Base-by-base conservation (phyloP, 2,329 filamentous ascomycete genomes). In the Bisporella sp. region DNA sequence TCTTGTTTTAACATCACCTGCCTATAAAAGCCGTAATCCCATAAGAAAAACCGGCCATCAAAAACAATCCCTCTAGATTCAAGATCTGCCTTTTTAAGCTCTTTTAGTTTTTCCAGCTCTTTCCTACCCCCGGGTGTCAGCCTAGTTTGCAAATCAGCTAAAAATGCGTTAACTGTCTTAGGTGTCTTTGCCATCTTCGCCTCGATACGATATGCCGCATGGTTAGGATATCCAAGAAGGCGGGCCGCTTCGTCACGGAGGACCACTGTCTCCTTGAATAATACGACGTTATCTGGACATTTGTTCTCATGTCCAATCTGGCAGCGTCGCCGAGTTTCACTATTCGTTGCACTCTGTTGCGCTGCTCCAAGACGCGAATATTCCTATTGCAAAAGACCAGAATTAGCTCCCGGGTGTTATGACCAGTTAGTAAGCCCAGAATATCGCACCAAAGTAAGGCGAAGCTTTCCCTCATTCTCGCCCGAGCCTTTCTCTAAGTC, bases 21-120 rank as follows among this genome's bases (percentile, higher is more conserved):
- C 58, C 89, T 84, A 67, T 92, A 92, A 69, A 81, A 93, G 40
- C 85, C 76, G 62, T 87, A 78, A 58, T 93, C 88, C 88, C 88
- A 93, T 41, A 90, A 77, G 66, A 87, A 67, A 90, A 89, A 60
- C 81, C 81, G 9, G 45, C 43, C 43, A 30, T 31, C 29, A 45
- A 9, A 7, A 8, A 29, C 11, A 7, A 2, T 4, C 3, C 43
- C 43, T 9, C 43, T 13, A 28, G 43, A 7, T 28, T 45, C 11
- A 30, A 45, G 43, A 45, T 45, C 43, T 9, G 13, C 4, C 13
- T 30, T 11, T 32, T 45, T 9, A 32, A 45, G 7, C 9, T 45
- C 9, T 29, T 31, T 45, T 9, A 45, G 4, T 2, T 6, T 11
- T 12, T 31, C 31, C 8, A 30, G 21, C 29, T 45, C 43, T 28